Base-by-base conservation (phyloP, 2,329 filamentous ascomycete species). In the Talaromyces marneffei region DNA sequence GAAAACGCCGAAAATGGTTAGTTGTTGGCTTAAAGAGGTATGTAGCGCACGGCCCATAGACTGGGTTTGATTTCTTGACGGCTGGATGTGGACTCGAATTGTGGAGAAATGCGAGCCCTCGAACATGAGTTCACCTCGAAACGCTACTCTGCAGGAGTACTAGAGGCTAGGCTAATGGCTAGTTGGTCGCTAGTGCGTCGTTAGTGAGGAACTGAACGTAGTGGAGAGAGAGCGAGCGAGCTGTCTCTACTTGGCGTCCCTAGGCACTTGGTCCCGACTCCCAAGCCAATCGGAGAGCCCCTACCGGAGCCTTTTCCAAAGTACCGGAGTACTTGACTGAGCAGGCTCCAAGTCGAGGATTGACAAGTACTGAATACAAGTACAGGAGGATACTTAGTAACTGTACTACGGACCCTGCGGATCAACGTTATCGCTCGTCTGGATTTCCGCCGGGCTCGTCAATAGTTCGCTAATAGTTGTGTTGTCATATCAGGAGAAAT, bases 231-330 rank as follows among this genome's bases (percentile, higher is more conserved):
- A n/a, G n/a, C n/a, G n/a, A n/a, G n/a, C n/a, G n/a, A 57, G 53
- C 59, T 61, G 44, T 60, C 57, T 63, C 18, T 44, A 55, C 63
- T 61, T 53, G 39, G 57, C 31, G 55, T 39, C 57, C 20, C 37
- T 27, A 54, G 31, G 31, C 12, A 52, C 10, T 12, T 33, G 63
- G 27, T 60, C 53, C 58, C 59, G 67, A 66, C 60, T 60, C 53
- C 58, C 59, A 68, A 66, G 61, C 69, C 66, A 72, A 74, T 72
- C 69, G 65, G 62, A 65, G 63, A 25, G 27, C 33, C 37, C n/a
- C 27, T 40, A 25, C 20, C 59, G 59, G 52, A 44, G 52, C 16
- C 40, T 44, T 35, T 50, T 20, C 27, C 46, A 29, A 50, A n/a
- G 46, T 31, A 31, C n/a, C 46, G 9, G 5, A 20, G 48, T 52